Evolutionary conservation across 1,139 yeast genomes (phyloP).

Genomic region (Geotrichum restrictum): DNA sequence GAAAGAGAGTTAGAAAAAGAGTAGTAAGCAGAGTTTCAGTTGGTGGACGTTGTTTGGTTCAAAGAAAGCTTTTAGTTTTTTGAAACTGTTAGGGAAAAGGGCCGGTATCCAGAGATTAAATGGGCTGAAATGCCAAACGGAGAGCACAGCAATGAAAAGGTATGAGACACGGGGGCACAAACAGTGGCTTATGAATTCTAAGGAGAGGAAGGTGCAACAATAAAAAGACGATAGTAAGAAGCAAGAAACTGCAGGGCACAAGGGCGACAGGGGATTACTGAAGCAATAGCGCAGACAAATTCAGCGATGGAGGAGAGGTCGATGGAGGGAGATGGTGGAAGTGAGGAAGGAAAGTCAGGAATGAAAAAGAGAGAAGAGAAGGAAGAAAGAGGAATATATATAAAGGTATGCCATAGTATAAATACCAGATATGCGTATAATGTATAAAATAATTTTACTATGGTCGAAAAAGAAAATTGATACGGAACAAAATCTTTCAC

Average conservation of each 20-base stretch:
- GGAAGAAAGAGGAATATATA: slow-evolving; percentile 8
- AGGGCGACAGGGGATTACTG: not conserved
- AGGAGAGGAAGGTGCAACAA: not conserved
- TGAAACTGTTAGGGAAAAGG: not conserved
- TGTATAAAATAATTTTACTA: no score
- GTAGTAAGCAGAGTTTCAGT: no score
- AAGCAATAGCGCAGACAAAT: not conserved
- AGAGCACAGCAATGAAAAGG: not conserved
- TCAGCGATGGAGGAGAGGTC: not conserved
- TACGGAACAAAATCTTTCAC: no score
- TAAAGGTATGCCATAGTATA: no score
- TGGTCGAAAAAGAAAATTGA: no score
- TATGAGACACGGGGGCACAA: not conserved
- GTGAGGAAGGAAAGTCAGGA: not conserved
- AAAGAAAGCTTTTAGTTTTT: no score
- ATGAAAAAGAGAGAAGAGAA: not conserved
- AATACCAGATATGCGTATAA: no score
- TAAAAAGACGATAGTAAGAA: not conserved
- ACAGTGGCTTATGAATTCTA: not conserved
- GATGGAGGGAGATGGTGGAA: not conserved
- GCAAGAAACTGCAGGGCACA: not conserved
- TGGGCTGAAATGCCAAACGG: not conserved
- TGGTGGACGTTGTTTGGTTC: no score
- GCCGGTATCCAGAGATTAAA: not conserved
- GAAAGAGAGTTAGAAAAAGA: no score